phyloP scores from a whole-genome alignment of 1,139 yeast species.

The Yamadazyma conglobata region DNA sequence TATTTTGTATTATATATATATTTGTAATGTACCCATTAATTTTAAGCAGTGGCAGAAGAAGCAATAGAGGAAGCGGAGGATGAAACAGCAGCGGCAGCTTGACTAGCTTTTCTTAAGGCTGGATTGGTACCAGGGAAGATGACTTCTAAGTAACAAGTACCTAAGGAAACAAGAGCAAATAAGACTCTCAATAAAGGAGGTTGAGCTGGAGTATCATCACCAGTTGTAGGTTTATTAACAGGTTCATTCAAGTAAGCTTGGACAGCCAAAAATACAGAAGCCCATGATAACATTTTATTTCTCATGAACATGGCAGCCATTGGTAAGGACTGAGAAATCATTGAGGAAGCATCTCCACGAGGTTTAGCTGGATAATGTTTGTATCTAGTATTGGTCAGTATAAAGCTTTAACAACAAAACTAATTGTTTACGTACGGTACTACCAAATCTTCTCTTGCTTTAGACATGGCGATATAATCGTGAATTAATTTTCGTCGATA shows the following conservation, averaged over 20 bases:
- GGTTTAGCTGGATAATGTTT: slow-evolving; percentile 49
- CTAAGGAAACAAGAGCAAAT: slow-evolving; percentile 46
- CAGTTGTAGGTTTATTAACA: slow-evolving; percentile 26
- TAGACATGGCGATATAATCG: no score
- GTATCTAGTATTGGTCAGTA: slow-evolving; percentile 31
- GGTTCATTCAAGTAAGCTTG: slow-evolving; percentile 53
- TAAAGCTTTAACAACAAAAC: background rate
- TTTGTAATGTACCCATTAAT: background rate
- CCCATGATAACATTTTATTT: slow-evolving; percentile 56
- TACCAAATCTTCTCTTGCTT: slow-evolving; percentile 37
- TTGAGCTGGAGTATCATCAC: slow-evolving; percentile 23
- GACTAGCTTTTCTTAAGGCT: slow-evolving; percentile 21
- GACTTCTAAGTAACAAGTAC: slow-evolving; percentile 53
- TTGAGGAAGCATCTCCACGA: slow-evolving; percentile 41
- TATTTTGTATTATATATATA: slow-evolving; percentile 2
- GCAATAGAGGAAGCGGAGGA: slow-evolving; percentile 21
- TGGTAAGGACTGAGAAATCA: slow-evolving; percentile 59
- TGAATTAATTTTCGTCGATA: slow-evolving; percentile 7
- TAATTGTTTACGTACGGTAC: slow-evolving; percentile 34
- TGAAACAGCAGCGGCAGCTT: slow-evolving; percentile 12
- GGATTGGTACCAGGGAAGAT: slow-evolving; percentile 38
- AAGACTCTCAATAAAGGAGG: slow-evolving; percentile 43
- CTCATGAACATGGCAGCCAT: slow-evolving; percentile 64
- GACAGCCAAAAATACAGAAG: slow-evolving; percentile 49
- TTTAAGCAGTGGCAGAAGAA: slow-evolving; percentile 14